A percentile compares a stretch with the other conserved stretches of the same genome.
Conservation (phyloP, 257 asterid genomes). For the Echium plantagineum region DNA sequence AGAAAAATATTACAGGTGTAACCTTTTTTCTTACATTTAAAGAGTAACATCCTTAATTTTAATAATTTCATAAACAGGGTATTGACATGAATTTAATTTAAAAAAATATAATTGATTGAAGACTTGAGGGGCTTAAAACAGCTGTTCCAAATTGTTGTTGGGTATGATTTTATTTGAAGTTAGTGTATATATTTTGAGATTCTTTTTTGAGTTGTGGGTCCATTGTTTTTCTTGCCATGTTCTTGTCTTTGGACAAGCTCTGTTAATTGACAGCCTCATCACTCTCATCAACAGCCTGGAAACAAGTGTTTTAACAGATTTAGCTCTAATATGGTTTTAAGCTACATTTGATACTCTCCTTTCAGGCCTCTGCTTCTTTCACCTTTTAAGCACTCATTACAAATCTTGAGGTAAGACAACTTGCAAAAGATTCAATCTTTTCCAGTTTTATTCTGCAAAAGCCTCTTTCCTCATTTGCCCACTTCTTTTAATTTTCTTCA, state of each 20-base stretch:
- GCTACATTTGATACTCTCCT: constrained; percentile 3
- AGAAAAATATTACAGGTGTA: too few relatives aligned
- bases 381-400: not conserved
- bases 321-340: constrained; percentile 15
- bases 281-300: constrained; percentile 25
- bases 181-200: too few relatives aligned
- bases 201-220: constrained; percentile 29
- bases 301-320: constrained; percentile 24
- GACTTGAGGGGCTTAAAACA: not conserved
- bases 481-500: constrained; percentile 5
- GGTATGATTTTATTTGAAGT: not conserved
- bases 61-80: too few relatives aligned
- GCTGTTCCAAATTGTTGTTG: not conserved
- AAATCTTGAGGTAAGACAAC: constrained; percentile 15
- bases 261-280: constrained; percentile 35
- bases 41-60: too few relatives aligned
- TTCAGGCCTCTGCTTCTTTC: not conserved
- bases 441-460: constrained; percentile 1
- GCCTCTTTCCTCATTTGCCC: constrained; percentile 13
- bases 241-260: constrained; percentile 25
- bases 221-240: constrained; percentile 2
- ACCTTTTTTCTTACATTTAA: too few relatives aligned
- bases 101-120: not conserved
- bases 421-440: constrained; percentile 7
- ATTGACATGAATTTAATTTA: too few relatives aligned